These are phyloP conservation scores for Urochloa ruziziensis DNA, from an alignment of 176 grass and related monocot species.

Conservation along the genomic window DNA sequence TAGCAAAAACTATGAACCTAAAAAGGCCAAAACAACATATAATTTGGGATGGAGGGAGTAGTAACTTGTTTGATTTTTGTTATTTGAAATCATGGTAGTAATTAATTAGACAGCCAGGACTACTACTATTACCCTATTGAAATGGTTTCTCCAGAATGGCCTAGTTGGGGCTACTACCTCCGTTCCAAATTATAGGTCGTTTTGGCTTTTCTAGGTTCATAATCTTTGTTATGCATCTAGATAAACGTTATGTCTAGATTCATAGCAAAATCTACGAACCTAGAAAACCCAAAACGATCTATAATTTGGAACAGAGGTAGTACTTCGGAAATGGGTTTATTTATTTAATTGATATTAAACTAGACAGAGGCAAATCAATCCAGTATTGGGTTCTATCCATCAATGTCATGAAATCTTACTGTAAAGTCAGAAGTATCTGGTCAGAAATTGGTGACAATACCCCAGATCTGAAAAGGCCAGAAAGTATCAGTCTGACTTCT, in stretches of 20 bases:
- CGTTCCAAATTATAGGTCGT: too few species aligned
- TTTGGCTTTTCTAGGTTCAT: too few species aligned
- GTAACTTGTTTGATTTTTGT: constrained; percentile 15
- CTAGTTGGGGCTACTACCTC: too few species aligned
- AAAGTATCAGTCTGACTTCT: constrained; percentile 9
- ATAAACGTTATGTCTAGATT: too few species aligned
- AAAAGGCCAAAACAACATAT: too few species aligned
- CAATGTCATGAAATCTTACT: background rate
- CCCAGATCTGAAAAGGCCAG: background rate
- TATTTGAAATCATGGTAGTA: background rate
- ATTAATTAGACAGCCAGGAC: background rate
- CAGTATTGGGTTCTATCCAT: background rate
- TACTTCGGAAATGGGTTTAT: background rate
- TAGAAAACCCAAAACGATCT: too few species aligned
- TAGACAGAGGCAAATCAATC: background rate
- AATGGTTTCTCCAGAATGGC: background rate
- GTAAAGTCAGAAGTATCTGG: background rate
- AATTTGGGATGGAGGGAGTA: too few species aligned
- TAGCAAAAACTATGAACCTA: too few species aligned
- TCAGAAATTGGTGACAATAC: background rate
- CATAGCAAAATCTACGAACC: too few species aligned
- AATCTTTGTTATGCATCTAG: too few species aligned
- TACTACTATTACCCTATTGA: background rate
- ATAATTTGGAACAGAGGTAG: too few species aligned
- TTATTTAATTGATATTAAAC: background rate